phyloP scores from a whole-genome alignment of 2,329 filamentous ascomycete genomes.

The Talaromyces rugulosus region DNA sequence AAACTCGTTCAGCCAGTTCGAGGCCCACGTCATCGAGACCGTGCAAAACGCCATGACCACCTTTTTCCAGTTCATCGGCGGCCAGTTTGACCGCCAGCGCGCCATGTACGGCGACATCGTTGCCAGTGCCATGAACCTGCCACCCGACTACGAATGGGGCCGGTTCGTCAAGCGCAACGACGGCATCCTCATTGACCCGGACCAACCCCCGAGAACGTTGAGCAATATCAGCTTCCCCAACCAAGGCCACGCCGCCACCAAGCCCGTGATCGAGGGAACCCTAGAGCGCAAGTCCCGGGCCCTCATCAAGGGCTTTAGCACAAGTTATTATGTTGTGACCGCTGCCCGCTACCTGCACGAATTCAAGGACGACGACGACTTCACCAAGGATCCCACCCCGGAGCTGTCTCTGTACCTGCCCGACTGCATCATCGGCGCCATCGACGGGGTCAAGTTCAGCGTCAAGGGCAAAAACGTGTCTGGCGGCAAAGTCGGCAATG shows the following conservation, averaged over 20 bases:
- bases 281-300: constrained; percentile 89
- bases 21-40: constrained; percentile 76
- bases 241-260: constrained; percentile 74
- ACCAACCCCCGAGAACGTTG: constrained; percentile 67
- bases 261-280: constrained; percentile 78
- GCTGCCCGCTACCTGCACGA: constrained; percentile 87
- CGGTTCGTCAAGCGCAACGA: constrained; percentile 71
- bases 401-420: constrained; percentile 90
- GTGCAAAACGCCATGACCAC: constrained; percentile 77
- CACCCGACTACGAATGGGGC: constrained; percentile 86
- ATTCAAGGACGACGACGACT: constrained; percentile 86
- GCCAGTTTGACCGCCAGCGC: constrained; percentile 76
- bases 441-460: constrained; percentile 79
- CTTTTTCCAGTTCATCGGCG: constrained; percentile 75
- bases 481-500: constrained; percentile 71
- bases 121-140: constrained; percentile 68
- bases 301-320: constrained; percentile 71
- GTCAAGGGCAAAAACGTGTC: constrained; percentile 92
- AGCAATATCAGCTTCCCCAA: constrained; percentile 80
- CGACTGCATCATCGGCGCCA: constrained; percentile 72
- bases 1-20: constrained; percentile 81
- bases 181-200: constrained; percentile 72
- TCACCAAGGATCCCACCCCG: constrained; percentile 56
- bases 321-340: constrained; percentile 86
- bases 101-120: constrained; percentile 82